Evolutionary conservation across 192 early-diverging fungal species (phyloP).

Genomic region (Mortierella alpina): DNA sequence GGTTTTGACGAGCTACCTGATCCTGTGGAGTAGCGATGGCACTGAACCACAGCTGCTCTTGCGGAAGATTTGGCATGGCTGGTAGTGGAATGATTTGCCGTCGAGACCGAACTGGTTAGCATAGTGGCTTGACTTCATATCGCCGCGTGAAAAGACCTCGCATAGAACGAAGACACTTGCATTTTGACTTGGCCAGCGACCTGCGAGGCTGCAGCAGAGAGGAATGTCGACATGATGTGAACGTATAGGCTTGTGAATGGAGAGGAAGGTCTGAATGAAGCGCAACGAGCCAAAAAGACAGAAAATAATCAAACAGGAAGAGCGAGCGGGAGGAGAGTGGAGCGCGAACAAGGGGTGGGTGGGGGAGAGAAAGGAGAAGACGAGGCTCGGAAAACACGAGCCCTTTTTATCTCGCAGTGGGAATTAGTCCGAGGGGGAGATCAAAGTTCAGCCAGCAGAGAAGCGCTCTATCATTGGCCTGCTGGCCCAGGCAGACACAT

Average conservation of each 20-base stretch:
- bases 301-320: not conserved
- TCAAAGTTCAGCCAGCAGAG: not conserved
- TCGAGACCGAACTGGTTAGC: no score
- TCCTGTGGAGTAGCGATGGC: conserved; percentile 44
- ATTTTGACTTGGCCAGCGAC: conserved; percentile 49
- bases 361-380: not conserved
- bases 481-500: not conserved
- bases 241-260: not conserved
- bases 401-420: no score
- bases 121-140: not conserved
- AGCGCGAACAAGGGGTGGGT: no score
- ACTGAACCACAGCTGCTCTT: conserved; percentile 35
- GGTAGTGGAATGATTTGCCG: not conserved
- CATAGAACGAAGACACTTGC: conserved; percentile 4
- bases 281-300: conserved; percentile 13
- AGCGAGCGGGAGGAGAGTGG: not conserved
- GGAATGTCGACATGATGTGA: conserved; percentile 34
- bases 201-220: conserved; percentile 44
- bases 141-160: no score
- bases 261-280: no score
- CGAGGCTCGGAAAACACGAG: not conserved
- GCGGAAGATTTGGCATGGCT: conserved; percentile 33
- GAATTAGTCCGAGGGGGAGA: not conserved
- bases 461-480: not conserved
- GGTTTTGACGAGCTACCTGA: conserved; percentile 26